phyloP scores from a whole-genome alignment of 768 basidiomycete genomes.

The Naematelia aurantialba region DNA sequence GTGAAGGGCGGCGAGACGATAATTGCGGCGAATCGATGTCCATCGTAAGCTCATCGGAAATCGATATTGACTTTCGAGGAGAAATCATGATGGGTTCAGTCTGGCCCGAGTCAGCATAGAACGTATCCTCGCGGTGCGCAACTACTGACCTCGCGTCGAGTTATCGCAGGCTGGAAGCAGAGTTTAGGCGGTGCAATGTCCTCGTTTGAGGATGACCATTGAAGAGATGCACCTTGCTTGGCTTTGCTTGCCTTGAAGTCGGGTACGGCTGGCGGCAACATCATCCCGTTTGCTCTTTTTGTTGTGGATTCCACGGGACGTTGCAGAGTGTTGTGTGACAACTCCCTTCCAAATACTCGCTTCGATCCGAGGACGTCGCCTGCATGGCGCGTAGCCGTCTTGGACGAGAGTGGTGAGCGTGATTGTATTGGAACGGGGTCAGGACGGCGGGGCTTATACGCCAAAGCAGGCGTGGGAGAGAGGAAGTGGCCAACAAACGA shows the following conservation, averaged over 20 bases:
- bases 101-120: constrained; percentile 11
- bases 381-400: constrained; percentile 2
- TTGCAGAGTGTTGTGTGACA: constrained; percentile 29
- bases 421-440: constrained; percentile 42
- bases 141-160: constrained; percentile 37
- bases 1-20: not conserved
- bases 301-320: constrained; percentile 18
- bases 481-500: constrained; percentile 12
- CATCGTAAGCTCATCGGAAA: constrained; percentile 22
- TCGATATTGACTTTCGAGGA: constrained; percentile 14
- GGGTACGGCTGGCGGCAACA: constrained; percentile 41
- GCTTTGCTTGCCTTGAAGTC: constrained; percentile 17
- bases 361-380: constrained; percentile 13
- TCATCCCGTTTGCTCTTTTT: constrained; percentile 29
- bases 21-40: constrained; percentile 40
- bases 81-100: constrained; percentile 30
- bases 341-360: constrained; percentile 32
- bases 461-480: constrained; percentile 27
- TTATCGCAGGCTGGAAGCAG: constrained; percentile 27
- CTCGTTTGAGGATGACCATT: constrained; percentile 40
- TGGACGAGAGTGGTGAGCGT: constrained; percentile 8
- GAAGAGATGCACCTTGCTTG: constrained; percentile 31
- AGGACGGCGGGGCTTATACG: constrained; percentile 31
- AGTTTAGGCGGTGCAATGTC: constrained; percentile 22
- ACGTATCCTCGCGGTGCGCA: not conserved